Evolutionary conservation across 2,329 filamentous ascomycete genomes (phyloP), one percentile per base, ranked within the genome.

Genomic region (Trichoderma aggressivum): DNA sequence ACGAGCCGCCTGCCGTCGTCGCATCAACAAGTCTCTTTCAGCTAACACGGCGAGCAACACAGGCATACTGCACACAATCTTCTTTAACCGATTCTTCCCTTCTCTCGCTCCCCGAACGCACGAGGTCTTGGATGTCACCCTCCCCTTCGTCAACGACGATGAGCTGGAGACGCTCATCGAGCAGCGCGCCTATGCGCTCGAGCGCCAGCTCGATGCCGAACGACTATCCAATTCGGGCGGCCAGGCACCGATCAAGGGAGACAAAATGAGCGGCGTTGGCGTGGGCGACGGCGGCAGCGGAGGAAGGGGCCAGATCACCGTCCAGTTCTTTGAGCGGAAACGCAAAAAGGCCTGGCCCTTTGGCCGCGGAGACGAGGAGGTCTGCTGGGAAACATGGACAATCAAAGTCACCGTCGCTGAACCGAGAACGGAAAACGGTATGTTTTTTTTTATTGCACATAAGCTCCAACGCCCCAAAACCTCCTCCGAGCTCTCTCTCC

Each of bases 41-140:
- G 53, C 64, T 67, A n/a, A 67, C 64, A 59, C 8, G 32, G 18
- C 18, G 39, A 30, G 16, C 28, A 47, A 7, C 34, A 68, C 77
- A 97, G 95, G 92, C 74, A 92, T 98, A 80, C 88, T 98, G 63
- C 94, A 98, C 81, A 97, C 94, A 64, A 98, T 98, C 81, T 99
- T 98, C 89, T 98, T 98, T 87, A 94, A 98, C 84, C 92, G 96
- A 78, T 97, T 95, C 88, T 98, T 98, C 86, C 94, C 94, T 71
- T 91, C 93, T 71, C 88, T 98, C 76, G 86, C 89, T 55, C 95
- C 96, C 7, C 88, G 89, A 74, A 94, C 93, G 74, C 91, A 94
- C 83, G 94, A 98, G 79, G 90, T 98, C 74, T 90, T 98, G 75
- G 94, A 97, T 82, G 88, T 97, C 73, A 94, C 94, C 39, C 89